These are phyloP conservation scores for Aphanomyces invadans DNA, from an alignment of 352 stramenopile genomes.

Conservation along the genomic window DNA sequence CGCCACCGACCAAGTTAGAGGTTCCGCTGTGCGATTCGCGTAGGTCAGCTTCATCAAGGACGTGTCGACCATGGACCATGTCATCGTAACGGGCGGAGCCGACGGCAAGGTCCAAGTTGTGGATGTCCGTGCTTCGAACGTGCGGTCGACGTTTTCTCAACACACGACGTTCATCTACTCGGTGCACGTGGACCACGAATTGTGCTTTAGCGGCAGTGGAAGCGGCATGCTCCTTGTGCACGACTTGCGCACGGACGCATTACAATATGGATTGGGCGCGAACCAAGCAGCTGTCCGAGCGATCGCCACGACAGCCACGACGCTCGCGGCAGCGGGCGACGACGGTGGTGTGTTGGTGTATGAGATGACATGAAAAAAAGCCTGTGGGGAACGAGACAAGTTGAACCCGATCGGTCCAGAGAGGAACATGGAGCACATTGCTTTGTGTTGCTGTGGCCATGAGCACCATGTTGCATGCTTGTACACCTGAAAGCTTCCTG, in stretches of 20 bases:
- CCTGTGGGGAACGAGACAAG: no score
- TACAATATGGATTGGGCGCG: slow-evolving; percentile 76
- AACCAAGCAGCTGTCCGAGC: slow-evolving; percentile 72
- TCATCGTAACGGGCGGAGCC: slow-evolving; percentile 59
- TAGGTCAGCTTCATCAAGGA: slow-evolving; percentile 55
- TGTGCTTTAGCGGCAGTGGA: slow-evolving; percentile 76
- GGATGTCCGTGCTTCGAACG: slow-evolving; percentile 49
- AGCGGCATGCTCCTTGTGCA: slow-evolving; percentile 83
- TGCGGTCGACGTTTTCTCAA: slow-evolving; percentile 51
- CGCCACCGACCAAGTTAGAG: neutral
- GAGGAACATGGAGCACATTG: no score
- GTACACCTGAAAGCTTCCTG: no score
- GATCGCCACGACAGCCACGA: slow-evolving; percentile 40
- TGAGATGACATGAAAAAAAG: slow-evolving; percentile 24
- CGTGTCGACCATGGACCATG: slow-evolving; percentile 35
- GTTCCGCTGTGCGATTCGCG: neutral
- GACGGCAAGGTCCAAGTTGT: slow-evolving; percentile 74
- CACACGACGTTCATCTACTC: slow-evolving; percentile 87
- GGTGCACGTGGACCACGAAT: slow-evolving; percentile 45
- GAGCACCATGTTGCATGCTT: no score
- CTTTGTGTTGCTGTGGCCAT: no score
- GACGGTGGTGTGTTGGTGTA: slow-evolving; percentile 79
- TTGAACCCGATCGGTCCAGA: neutral
- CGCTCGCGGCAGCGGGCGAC: slow-evolving; percentile 68
- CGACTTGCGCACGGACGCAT: slow-evolving; percentile 52